Evolutionary conservation across 2,329 filamentous ascomycete species (phyloP).

Genomic region (Colletotrichum filicis): DNA sequence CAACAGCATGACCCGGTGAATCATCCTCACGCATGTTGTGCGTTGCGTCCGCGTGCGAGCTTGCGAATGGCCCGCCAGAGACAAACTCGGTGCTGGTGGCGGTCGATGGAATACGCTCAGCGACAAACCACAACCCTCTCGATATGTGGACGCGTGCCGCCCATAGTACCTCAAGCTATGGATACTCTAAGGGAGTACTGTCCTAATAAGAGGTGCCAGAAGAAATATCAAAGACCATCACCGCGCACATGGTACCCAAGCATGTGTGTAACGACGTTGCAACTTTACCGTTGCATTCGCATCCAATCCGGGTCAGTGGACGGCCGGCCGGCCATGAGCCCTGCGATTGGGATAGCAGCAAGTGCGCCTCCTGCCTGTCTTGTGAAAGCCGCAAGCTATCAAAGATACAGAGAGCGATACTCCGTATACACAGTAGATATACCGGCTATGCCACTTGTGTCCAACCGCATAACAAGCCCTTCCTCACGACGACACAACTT

Average conservation of each 20-base stretch:
- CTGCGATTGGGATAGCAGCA: background rate
- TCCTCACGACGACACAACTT: background rate
- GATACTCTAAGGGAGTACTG: background rate
- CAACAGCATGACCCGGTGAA: background rate
- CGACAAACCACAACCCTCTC: background rate
- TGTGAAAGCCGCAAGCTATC: background rate
- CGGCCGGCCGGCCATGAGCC: background rate
- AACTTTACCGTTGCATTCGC: slow-evolving; percentile 14
- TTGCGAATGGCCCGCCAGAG: background rate
- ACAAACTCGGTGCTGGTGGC: background rate
- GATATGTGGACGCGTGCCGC: background rate
- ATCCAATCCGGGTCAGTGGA: background rate
- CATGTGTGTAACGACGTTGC: background rate
- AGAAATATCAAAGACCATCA: background rate
- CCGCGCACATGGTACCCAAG: background rate
- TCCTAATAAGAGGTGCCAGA: background rate
- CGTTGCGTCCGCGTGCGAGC: background rate
- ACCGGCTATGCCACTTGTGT: background rate
- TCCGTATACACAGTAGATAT: too few relatives aligned
- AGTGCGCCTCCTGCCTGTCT: background rate
- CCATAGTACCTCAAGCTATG: background rate
- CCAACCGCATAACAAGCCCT: background rate
- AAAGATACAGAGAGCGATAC: background rate
- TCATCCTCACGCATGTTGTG: background rate
- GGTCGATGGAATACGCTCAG: background rate